Percentiles rank a stretch among this genome's conserved stretches.
phyloP scores from a whole-genome alignment of 305 asterid genomes.

The Fraxinus floribunda region DNA sequence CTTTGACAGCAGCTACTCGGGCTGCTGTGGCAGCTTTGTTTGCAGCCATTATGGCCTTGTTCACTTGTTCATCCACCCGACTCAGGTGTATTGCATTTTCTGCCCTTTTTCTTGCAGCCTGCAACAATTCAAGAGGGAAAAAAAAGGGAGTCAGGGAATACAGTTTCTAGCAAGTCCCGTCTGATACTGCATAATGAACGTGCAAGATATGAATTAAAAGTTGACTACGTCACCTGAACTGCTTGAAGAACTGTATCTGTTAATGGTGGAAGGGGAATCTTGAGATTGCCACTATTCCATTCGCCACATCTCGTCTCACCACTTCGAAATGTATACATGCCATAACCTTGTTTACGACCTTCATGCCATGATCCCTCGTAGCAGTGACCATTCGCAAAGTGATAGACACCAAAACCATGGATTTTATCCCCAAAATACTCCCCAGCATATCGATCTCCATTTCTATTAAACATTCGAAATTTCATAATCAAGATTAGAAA shows the following conservation, averaged over 20 bases:
- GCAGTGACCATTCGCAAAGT: slow-evolving; percentile 73
- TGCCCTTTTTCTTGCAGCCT: slow-evolving; percentile 81
- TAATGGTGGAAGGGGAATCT: slow-evolving; percentile 40
- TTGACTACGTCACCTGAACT: slow-evolving; percentile 55
- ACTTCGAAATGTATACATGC: slow-evolving; percentile 68
- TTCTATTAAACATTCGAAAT: slow-evolving; percentile 38
- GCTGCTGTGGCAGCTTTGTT: slow-evolving; percentile 86
- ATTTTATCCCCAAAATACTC: slow-evolving; percentile 86
- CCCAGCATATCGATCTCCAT: slow-evolving; percentile 82
- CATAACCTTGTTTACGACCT: slow-evolving; percentile 85
- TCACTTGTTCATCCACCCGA: slow-evolving; percentile 72
- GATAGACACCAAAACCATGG: slow-evolving; percentile 88
- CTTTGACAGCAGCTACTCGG: slow-evolving; percentile 92
- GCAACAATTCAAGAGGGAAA: slow-evolving; percentile 5
- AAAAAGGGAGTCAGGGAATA: not conserved
- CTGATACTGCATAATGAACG: not conserved
- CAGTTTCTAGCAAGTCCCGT: not conserved
- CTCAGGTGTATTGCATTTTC: slow-evolving; percentile 51
- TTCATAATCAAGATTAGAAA: not conserved
- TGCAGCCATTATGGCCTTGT: slow-evolving; percentile 71
- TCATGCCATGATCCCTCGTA: slow-evolving; percentile 99
- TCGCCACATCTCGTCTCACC: slow-evolving; percentile 76
- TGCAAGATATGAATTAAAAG: not conserved
- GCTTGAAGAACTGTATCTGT: slow-evolving; percentile 55
- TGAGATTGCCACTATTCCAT: slow-evolving; percentile 78